These are phyloP conservation scores for Ophiocordyceps unilateralis DNA, from an alignment of 2,329 filamentous ascomycete genomes.

Conservation along the genomic window DNA sequence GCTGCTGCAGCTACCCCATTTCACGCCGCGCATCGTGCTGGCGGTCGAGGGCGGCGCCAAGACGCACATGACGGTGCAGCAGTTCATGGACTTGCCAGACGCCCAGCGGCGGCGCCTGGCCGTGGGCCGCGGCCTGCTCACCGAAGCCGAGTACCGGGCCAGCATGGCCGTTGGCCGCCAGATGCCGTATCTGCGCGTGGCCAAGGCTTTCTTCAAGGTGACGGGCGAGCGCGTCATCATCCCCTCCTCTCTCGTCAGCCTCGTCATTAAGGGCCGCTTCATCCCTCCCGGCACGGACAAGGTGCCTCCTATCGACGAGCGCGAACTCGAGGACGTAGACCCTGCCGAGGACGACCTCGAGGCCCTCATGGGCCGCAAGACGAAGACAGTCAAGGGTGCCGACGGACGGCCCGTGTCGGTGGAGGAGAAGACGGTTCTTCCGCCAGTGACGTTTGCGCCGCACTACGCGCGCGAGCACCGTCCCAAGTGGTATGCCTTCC, in stretches of 20 bases:
- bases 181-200: conserved; percentile 67
- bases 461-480: conserved; percentile 81
- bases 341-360: conserved; percentile 85
- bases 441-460: conserved; percentile 77
- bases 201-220: conserved; percentile 97
- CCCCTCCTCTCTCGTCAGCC: conserved; percentile 77
- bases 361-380: conserved; percentile 63
- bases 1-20: conserved; percentile 78
- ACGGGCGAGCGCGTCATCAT: conserved; percentile 86
- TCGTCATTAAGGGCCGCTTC: conserved; percentile 89
- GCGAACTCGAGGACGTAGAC: conserved; percentile 80
- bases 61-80: conserved; percentile 61
- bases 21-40: conserved; percentile 49
- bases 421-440: conserved; percentile 49
- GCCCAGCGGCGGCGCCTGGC: conserved; percentile 53
- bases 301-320: conserved; percentile 56
- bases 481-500: conserved; percentile 85
- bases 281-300: conserved; percentile 69
- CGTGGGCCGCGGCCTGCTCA: conserved; percentile 54
- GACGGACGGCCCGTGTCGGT: conserved; percentile 39
- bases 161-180: conserved; percentile 66
- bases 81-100: conserved; percentile 75
- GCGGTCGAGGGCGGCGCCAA: conserved; percentile 61
- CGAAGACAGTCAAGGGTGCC: conserved; percentile 45
- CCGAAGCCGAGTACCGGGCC: conserved; percentile 57